phyloP scores from a whole-genome alignment of 2,329 filamentous ascomycete species.

The Pseudocercospora eumusae region DNA sequence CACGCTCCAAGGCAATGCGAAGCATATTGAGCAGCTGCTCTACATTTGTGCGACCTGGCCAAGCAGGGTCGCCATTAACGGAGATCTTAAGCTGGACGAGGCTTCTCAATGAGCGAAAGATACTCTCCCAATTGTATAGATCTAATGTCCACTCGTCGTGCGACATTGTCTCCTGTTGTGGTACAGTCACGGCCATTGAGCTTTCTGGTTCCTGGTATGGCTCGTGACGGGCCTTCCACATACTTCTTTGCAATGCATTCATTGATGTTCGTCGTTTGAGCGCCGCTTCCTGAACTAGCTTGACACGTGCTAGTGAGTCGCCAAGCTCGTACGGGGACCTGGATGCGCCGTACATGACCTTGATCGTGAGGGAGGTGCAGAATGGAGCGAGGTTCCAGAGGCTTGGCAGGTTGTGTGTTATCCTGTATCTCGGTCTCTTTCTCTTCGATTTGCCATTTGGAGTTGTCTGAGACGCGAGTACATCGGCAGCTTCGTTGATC shows the following conservation, averaged over 20 bases:
- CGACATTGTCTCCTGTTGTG: background rate
- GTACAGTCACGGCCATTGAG: background rate
- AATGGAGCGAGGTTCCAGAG: conserved; percentile 12
- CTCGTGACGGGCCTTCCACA: conserved; percentile 5
- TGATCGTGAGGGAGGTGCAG: conserved; percentile 13
- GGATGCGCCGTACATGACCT: background rate
- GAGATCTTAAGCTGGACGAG: conserved; percentile 30
- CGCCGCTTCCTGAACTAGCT: background rate
- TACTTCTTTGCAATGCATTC: conserved; percentile 2
- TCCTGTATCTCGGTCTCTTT: background rate
- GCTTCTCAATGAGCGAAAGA: conserved; percentile 29
- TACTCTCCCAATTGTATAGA: conserved; percentile 23
- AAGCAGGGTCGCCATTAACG: conserved; percentile 34
- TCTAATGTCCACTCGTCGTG: conserved; percentile 10
- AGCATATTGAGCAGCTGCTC: conserved; percentile 34
- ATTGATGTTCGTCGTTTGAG: background rate
- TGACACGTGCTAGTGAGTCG: background rate
- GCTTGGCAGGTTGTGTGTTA: background rate
- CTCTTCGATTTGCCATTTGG: background rate
- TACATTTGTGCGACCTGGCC: conserved; percentile 34
- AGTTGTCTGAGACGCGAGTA: background rate
- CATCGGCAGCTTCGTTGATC: background rate
- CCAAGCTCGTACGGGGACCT: background rate
- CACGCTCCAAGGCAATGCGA: conserved; percentile 34
- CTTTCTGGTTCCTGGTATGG: background rate